These are phyloP conservation scores for Mycena filopes DNA, from an alignment of 768 basidiomycete genomes.

Conservation along the genomic window DNA sequence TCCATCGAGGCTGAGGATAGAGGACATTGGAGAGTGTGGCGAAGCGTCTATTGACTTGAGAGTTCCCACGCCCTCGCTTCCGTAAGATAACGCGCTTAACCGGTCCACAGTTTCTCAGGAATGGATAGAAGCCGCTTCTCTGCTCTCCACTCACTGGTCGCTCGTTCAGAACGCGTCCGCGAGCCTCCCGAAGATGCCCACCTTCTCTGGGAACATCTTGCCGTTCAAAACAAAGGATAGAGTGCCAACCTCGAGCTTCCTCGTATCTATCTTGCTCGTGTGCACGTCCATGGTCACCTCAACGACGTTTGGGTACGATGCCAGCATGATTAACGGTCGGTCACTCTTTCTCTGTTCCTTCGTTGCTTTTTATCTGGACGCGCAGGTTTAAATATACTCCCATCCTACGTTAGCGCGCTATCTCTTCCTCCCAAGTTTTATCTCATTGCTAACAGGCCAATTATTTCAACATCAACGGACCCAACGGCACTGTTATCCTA, in stretches of 20 bases:
- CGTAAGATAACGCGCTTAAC: no score
- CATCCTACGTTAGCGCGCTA: conserved; percentile 19
- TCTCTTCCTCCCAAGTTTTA: no score
- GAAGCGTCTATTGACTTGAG: no score
- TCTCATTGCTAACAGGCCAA: neutral
- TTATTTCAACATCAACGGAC: conserved; percentile 22
- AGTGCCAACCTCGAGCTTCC: conserved; percentile 25
- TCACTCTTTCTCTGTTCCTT: neutral
- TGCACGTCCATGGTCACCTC: conserved; percentile 27
- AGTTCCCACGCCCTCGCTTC: no score
- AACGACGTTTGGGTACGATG: conserved; percentile 34
- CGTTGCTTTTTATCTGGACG: no score
- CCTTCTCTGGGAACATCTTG: conserved; percentile 27
- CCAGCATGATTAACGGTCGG: conserved; percentile 27
- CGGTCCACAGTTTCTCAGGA: no score
- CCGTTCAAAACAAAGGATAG: conserved; percentile 26
- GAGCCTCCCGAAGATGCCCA: conserved; percentile 17
- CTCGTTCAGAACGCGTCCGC: no score
- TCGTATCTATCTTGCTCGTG: conserved; percentile 27
- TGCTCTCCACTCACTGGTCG: neutral
- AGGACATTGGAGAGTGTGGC: no score
- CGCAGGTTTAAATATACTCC: conserved; percentile 37
- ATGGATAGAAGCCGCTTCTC: conserved; percentile 7
- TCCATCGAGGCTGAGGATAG: conserved; percentile 61
- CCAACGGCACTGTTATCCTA: conserved; percentile 6